Percentiles rank a stretch among this genome's conserved stretches.
Evolutionary conservation across 2,329 filamentous ascomycete species (phyloP).

Genomic region (Cordyceps cicadae): DNA sequence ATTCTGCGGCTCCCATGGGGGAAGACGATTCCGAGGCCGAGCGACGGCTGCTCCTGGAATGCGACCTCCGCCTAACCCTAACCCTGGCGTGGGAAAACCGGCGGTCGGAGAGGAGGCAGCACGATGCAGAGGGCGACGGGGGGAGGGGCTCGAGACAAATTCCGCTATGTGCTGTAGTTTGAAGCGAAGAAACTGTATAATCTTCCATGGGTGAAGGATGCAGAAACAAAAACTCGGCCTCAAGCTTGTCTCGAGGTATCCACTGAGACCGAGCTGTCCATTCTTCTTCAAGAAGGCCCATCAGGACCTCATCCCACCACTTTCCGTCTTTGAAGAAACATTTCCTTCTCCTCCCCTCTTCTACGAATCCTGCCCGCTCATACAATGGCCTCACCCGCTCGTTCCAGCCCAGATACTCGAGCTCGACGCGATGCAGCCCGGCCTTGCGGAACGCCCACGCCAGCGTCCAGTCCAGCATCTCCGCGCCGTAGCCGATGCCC

Average conservation of each 20-base stretch:
- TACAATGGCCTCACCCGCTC: slow-evolving; percentile 32
- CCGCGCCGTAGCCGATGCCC: slow-evolving; percentile 32
- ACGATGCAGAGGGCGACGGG: background rate
- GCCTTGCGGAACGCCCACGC: slow-evolving; percentile 33
- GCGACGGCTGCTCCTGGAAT: slow-evolving; percentile 10
- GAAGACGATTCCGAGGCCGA: too few species aligned
- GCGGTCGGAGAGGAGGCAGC: too few species aligned
- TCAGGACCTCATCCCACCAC: slow-evolving; percentile 24
- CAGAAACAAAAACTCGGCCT: background rate
- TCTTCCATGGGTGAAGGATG: too few species aligned
- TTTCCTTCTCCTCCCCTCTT: slow-evolving; percentile 29
- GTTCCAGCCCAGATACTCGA: slow-evolving; percentile 34
- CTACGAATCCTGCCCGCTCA: slow-evolving; percentile 32
- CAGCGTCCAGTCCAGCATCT: slow-evolving; percentile 35
- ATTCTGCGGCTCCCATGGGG: background rate
- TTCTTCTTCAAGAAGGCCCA: slow-evolving; percentile 28
- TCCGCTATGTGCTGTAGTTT: background rate
- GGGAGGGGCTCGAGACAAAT: background rate
- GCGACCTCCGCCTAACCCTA: slow-evolving; percentile 12
- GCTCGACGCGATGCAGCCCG: slow-evolving; percentile 32
- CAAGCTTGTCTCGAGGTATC: background rate
- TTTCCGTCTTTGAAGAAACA: slow-evolving; percentile 27
- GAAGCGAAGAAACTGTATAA: too few species aligned
- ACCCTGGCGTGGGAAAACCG: too few species aligned
- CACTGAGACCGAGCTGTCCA: slow-evolving; percentile 17